These are phyloP conservation scores for Penicillium paxilli DNA, from an alignment of 495 filamentous ascomycete species.

Conservation along the genomic window DNA sequence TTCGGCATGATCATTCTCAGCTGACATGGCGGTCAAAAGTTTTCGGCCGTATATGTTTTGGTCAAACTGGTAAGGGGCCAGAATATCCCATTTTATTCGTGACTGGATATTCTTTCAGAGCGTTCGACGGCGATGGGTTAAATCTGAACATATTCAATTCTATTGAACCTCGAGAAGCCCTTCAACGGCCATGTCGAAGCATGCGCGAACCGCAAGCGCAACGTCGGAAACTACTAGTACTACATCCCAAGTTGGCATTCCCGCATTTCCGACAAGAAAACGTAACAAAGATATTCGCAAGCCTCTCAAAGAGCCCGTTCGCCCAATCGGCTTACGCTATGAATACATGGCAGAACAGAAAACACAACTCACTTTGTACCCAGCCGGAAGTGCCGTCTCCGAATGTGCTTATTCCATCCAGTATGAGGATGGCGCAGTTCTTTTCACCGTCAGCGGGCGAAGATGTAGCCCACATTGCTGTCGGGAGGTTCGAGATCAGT, in stretches of 20 bases:
- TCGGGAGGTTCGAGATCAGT: not conserved
- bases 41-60: not conserved
- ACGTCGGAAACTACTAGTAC: not conserved
- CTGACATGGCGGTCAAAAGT: not conserved
- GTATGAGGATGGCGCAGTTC: not conserved
- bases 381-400: not conserved
- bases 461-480: not conserved
- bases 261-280: not conserved
- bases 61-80: not conserved
- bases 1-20: not conserved
- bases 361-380: not conserved
- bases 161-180: not conserved
- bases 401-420: not conserved
- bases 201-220: not conserved
- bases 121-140: not conserved
- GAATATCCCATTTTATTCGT: not conserved
- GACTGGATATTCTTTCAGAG: not conserved
- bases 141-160: not conserved
- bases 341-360: not conserved
- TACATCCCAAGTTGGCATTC: no score
- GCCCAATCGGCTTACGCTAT: not conserved
- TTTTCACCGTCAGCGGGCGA: not conserved
- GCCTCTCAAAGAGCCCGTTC: not conserved
- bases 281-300: not conserved
- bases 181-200: not conserved